phyloP scores from a whole-genome alignment of 169 alveolate species.

The Perkinsus olseni region DNA sequence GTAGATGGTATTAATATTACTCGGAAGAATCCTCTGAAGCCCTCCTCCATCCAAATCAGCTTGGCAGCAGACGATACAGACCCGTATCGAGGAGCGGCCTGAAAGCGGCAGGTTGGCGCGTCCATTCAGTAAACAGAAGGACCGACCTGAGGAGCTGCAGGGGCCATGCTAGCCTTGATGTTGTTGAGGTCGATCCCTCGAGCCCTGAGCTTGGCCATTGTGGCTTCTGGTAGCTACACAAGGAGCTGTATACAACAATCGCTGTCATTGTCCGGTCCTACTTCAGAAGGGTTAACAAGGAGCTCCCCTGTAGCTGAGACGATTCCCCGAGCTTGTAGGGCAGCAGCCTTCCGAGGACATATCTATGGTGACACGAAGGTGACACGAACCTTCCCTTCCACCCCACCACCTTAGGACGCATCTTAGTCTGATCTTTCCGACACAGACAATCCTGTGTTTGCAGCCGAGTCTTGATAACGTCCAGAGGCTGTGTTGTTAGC shows the following conservation, averaged over 20 bases:
- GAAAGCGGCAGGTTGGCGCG: no score
- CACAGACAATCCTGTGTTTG: not conserved
- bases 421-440: not conserved
- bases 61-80: not conserved
- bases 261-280: no score
- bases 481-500: not conserved
- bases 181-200: not conserved
- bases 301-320: not conserved
- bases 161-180: not conserved
- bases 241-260: no score
- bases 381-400: not conserved
- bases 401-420: not conserved
- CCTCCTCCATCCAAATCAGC: not conserved
- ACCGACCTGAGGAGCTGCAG: no score
- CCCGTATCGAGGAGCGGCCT: not conserved
- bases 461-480: not conserved
- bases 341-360: not conserved
- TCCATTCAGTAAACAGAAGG: no score
- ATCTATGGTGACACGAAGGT: not conserved
- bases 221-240: not conserved
- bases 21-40: not conserved
- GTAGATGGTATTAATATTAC: not conserved
- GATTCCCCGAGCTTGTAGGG: not conserved
- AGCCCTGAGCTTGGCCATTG: not conserved
- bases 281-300: not conserved